Base-by-base conservation (phyloP, 306 rosid genomes). In the Gastrolobium bilobum region DNA sequence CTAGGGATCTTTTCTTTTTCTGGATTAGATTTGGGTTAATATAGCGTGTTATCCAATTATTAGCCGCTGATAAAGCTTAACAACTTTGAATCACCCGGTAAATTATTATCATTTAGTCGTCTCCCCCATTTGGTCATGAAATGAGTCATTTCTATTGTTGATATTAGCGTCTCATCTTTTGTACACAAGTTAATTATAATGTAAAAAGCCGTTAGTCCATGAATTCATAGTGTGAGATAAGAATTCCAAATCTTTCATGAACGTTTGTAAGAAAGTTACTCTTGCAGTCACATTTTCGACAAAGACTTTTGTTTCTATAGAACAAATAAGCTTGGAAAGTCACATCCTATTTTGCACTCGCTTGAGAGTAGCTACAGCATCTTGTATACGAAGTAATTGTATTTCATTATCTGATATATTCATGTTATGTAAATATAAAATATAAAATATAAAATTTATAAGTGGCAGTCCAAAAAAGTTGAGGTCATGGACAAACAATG, bases 251-350 rank as follows among this genome's bases (percentile, higher is more conserved):
- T 48, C 48, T 61, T 51, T 31, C 68, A 33, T 44, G 52, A 29
- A 42, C 52, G 40, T 57, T 60, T 40, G 51, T 34, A 38, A 59
- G 72, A 76, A 75, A 71, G 70, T 37, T 51, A 81, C 75, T 48
- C 37, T 33, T 66, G 44, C 44, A 7, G 11, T 72, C 56, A 76
- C 51, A 52, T 71, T 61, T 48, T 58, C 51, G 26, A 2, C 60
- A 5, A 44, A 56, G 11, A 10, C 15, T 42, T 67, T 59, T 63
- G 68, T 46, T 60, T 14, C 43, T 33, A 29, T 8, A n/a, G 26
- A 71, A 37, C 37, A 54, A 10, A 39, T 50, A 44, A 59, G 76
- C 47, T 42, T 43, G 13, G 34, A 62, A 26, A 3, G 63, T 61
- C 58, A 20, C 43, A 1, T 46, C 56, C 13, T 58, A 57, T 10